These are phyloP conservation scores for Gracilaria domingensis DNA, from an alignment of 23 red algal species.

Conservation along the genomic window DNA sequence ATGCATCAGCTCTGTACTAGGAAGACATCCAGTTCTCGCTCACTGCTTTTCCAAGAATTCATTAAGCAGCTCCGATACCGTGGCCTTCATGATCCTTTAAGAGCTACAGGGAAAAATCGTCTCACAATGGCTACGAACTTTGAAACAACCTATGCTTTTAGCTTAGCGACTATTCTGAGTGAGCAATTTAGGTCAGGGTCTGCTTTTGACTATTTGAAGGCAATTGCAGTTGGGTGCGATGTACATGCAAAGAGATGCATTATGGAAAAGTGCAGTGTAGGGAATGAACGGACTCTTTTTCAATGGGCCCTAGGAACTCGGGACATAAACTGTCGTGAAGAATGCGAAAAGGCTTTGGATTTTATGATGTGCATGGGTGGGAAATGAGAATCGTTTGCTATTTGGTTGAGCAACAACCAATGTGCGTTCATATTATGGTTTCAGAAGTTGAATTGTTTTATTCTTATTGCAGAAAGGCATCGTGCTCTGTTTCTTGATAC, in stretches of 20 bases:
- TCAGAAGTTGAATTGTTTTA: neutral
- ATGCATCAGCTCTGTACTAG: constrained; percentile 3
- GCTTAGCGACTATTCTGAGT: neutral
- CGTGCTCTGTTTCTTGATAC: neutral
- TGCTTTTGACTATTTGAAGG: neutral
- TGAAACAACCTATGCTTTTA: neutral
- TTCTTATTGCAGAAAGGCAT: neutral
- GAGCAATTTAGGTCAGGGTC: neutral
- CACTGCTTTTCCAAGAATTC: constrained; percentile 2
- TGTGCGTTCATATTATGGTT: neutral
- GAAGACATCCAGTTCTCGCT: neutral
- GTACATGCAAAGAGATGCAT: constrained; percentile 21
- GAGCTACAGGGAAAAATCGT: neutral
- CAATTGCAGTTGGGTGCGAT: constrained; percentile 1
- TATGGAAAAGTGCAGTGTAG: neutral
- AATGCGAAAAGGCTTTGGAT: neutral
- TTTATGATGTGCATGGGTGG: neutral
- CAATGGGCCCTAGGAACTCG: neutral
- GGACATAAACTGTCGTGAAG: neutral
- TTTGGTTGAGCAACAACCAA: neutral
- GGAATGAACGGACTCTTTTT: neutral
- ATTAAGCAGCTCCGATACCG: neutral
- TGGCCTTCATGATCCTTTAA: neutral
- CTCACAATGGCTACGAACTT: constrained; percentile 3
- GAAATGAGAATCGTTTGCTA: neutral